Conservation (phyloP, 192 early-diverging fungal genomes). For the Allomyces javanicus region DNA sequence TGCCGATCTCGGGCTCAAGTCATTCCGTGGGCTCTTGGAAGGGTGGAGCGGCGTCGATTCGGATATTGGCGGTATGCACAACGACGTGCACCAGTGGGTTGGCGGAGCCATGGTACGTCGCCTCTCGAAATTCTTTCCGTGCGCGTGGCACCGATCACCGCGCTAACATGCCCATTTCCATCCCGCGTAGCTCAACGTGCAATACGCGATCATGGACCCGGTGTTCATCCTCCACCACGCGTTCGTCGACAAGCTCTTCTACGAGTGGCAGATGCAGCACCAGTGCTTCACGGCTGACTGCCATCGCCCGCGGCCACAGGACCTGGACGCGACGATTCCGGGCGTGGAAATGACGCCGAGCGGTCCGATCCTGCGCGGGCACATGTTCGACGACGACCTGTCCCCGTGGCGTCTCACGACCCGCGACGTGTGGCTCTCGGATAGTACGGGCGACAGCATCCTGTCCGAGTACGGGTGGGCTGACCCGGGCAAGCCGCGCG, state of each 20-base stretch:
- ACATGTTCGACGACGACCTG: background rate
- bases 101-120: background rate
- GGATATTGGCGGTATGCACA: background rate
- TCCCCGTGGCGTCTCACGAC: background rate
- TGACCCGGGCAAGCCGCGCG: no score
- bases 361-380: background rate
- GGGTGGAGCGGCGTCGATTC: background rate
- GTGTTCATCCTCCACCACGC: conserved; percentile 46
- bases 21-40: background rate
- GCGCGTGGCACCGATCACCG: no score
- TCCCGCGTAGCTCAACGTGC: background rate
- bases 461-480: no score
- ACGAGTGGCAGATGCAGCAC: conserved; percentile 26
- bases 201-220: conserved; percentile 36
- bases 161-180: no score
- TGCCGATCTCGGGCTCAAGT: background rate
- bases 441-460: no score
- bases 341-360: background rate
- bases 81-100: background rate
- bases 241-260: conserved; percentile 40
- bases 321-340: background rate
- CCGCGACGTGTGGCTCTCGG: background rate
- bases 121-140: no score
- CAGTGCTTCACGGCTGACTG: background rate
- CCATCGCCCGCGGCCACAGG: background rate